Base-by-base conservation (phyloP, 441 rosid genomes). In the Bruguiera hainesii region DNA sequence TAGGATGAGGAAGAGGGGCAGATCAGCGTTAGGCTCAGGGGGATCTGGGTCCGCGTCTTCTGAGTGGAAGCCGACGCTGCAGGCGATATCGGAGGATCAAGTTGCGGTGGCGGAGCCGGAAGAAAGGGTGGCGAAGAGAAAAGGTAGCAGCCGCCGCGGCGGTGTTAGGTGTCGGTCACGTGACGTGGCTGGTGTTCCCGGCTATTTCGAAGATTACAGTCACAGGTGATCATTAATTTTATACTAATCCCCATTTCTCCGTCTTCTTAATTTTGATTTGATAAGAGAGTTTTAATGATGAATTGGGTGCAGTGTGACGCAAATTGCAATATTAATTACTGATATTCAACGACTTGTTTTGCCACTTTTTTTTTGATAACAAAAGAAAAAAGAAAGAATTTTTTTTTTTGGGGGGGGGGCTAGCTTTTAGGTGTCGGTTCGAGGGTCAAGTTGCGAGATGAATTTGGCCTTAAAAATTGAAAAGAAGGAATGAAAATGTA, bases 51-150 rank as follows among this genome's bases (percentile, higher is more conserved):
- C 28, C 19, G 21, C 35, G 5, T 4, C 16, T 48, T 63, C 8
- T 4, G 86, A 87, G 62, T 88, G 93, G 95, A 84, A 74, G 71
- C 97, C 97, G 5, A 77, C 91, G 9, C 72, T 90, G 42, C 26
- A 63, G 29, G 71, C 82, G 25, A 90, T 90, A 70, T 82, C 88
- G 0, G 97, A 90, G 77, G 81, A 84, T 64, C 80, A 56, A 50
- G 70, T 76, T 61, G 77, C 48, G 56, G 57, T 68, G 49, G 74
- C 65, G 66, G 78, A 56, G 70, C 66, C 53, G 52, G 61, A 29
- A 60, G 68, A 51, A 52, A 3, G n/a, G n/a, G 73, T 71, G 48
- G 78, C 72, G 56, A 63, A 23, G 72, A 78, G 76, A 3, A 80
- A 78, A 61, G 73, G 85, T 68, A 84, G 83, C 66, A 75, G 62